Conservation (phyloP, 2,329 filamentous ascomycete genomes). For the Aureobasidium pullulans region DNA sequence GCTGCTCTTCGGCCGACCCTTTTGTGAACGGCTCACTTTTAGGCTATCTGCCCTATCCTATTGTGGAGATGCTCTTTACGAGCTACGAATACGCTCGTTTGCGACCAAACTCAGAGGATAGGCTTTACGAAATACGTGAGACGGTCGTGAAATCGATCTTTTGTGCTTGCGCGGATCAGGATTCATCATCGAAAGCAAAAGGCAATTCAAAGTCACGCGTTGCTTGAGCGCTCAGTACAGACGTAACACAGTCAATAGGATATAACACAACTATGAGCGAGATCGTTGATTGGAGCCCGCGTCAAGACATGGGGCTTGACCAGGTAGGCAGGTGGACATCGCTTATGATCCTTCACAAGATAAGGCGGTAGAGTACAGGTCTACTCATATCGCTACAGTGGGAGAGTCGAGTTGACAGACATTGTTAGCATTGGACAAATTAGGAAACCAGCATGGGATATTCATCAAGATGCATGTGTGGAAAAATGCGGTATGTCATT, state of each 20-base stretch:
- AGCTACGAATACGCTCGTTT: not conserved
- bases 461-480: too few relatives aligned
- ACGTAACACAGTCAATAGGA: too few relatives aligned
- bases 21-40: not conserved
- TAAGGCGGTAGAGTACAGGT: too few relatives aligned
- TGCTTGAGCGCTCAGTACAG: too few relatives aligned
- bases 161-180: not conserved
- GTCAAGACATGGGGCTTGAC: not conserved
- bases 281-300: too few relatives aligned
- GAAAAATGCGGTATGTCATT: too few relatives aligned
- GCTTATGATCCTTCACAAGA: not conserved
- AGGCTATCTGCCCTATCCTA: not conserved
- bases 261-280: too few relatives aligned
- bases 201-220: too few relatives aligned
- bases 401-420: too few relatives aligned
- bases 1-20: not conserved
- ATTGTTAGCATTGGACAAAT: too few relatives aligned
- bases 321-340: not conserved
- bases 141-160: not conserved
- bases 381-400: too few relatives aligned
- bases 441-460: too few relatives aligned
- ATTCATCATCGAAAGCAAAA: not conserved
- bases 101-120: not conserved
- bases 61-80: not conserved
- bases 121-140: not conserved